phyloP scores from a whole-genome alignment of 257 asterid species.

The Cordia subcordata region DNA sequence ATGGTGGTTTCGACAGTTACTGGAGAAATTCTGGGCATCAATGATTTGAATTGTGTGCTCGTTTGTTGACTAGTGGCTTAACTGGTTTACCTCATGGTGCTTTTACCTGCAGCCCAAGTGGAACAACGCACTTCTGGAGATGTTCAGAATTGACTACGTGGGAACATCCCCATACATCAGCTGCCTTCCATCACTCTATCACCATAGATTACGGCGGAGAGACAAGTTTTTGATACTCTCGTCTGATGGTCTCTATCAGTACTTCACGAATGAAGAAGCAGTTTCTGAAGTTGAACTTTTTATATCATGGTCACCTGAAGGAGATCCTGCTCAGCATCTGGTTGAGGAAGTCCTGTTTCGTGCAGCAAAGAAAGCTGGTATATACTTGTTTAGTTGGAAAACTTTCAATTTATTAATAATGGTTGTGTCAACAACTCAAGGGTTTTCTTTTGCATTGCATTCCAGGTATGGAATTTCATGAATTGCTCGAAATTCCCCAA shows the following conservation, averaged over 20 bases:
- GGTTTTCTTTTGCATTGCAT: conserved; percentile 2
- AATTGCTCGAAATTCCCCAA: conserved; percentile 88
- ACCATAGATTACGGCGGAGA: conserved; percentile 17
- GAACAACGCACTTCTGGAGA: conserved; percentile 20
- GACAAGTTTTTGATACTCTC: conserved; percentile 26
- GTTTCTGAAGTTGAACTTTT: conserved; percentile 20
- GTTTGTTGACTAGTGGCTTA: not conserved
- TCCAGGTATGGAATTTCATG: conserved; percentile 90
- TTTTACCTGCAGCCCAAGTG: conserved; percentile 17
- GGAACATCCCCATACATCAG: conserved; percentile 18
- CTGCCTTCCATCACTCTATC: conserved; percentile 18
- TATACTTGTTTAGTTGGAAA: not conserved
- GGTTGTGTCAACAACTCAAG: not conserved
- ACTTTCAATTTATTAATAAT: not conserved
- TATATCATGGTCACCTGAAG: conserved; percentile 17
- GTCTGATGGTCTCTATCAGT: conserved; percentile 23
- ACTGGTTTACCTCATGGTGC: not conserved
- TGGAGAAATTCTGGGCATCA: no score
- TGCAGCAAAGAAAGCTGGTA: conserved; percentile 57
- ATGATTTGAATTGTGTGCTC: not conserved
- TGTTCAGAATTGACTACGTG: conserved; percentile 20
- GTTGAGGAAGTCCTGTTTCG: conserved; percentile 25
- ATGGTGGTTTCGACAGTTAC: no score
- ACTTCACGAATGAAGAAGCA: conserved; percentile 20
- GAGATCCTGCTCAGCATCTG: conserved; percentile 23